phyloP scores from a whole-genome alignment of 2,329 filamentous ascomycete species.

The Amphichorda felina region DNA sequence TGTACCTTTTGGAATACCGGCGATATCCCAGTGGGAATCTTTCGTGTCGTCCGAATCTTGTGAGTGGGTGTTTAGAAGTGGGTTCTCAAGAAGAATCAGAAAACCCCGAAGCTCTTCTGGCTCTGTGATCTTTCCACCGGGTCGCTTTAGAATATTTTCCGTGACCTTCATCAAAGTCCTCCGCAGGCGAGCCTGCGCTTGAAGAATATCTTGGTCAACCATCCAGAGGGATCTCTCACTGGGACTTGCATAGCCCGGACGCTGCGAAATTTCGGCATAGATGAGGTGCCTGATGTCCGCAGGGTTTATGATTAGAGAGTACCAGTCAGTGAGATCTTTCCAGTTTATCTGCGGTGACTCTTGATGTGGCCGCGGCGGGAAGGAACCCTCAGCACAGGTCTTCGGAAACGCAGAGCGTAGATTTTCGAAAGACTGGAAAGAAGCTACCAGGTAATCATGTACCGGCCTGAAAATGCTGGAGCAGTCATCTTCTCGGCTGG shows the following conservation, averaged over 20 bases:
- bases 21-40: neutral
- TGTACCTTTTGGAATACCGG: slow-evolving; percentile 2
- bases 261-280: slow-evolving; percentile 28
- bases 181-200: slow-evolving; percentile 57
- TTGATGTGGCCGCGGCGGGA: too few species aligned
- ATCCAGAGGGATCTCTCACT: slow-evolving; percentile 24
- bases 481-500: neutral
- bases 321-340: slow-evolving; percentile 62
- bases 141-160: slow-evolving; percentile 70
- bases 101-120: slow-evolving; percentile 67
- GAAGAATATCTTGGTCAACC: slow-evolving; percentile 34
- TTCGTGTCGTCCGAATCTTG: slow-evolving; percentile 4
- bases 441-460: slow-evolving; percentile 64
- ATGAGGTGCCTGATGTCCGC: slow-evolving; percentile 48
- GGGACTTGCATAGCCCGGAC: slow-evolving; percentile 14
- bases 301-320: slow-evolving; percentile 54
- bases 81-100: slow-evolving; percentile 68
- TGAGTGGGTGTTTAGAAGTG: slow-evolving; percentile 46
- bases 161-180: slow-evolving; percentile 63
- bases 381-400: neutral
- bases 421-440: slow-evolving; percentile 56
- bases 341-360: slow-evolving; percentile 63
- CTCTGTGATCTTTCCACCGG: slow-evolving; percentile 54
- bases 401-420: slow-evolving; percentile 31
- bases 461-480: slow-evolving; percentile 58